These are phyloP conservation scores for Pelargonium citronellum DNA, from an alignment of 441 rosid species.

Conservation along the genomic window DNA sequence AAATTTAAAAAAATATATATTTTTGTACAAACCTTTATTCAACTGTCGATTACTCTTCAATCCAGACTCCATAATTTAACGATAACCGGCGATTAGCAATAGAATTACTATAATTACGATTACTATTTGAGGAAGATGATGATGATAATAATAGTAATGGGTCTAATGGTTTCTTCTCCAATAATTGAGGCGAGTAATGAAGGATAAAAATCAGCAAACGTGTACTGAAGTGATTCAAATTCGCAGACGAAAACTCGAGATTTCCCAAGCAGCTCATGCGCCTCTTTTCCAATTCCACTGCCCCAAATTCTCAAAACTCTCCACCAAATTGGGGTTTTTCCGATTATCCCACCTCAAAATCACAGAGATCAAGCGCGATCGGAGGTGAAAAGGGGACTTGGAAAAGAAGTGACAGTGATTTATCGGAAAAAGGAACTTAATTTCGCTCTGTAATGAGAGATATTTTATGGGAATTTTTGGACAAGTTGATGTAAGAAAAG, in stretches of 20 bases:
- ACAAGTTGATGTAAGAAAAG: too few relatives aligned
- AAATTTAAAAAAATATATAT: background rate
- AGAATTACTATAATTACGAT: background rate
- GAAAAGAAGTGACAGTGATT: background rate
- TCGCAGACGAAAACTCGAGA: slow-evolving; percentile 41
- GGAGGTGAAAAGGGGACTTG: background rate
- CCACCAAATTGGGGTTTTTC: background rate
- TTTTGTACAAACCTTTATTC: slow-evolving; percentile 40
- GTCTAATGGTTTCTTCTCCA: slow-evolving; percentile 43
- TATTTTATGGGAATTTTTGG: background rate
- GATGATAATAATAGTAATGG: slow-evolving; percentile 18
- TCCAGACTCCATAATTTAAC: slow-evolving; percentile 52
- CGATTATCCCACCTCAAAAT: background rate
- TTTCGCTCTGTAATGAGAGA: background rate
- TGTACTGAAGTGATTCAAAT: slow-evolving; percentile 54
- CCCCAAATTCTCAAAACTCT: background rate
- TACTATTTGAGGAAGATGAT: background rate
- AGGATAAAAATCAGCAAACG: slow-evolving; percentile 57
- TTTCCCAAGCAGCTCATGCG: slow-evolving; percentile 85
- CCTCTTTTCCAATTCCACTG: slow-evolving; percentile 8
- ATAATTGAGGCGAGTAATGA: slow-evolving; percentile 62
- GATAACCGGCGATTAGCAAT: slow-evolving; percentile 15
- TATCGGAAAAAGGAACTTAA: background rate
- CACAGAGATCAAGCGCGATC: slow-evolving; percentile 6
- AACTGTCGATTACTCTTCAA: slow-evolving; percentile 57